These are phyloP conservation scores for Penicillium daleae DNA, from an alignment of 495 filamentous ascomycete species.

Conservation along the genomic window DNA sequence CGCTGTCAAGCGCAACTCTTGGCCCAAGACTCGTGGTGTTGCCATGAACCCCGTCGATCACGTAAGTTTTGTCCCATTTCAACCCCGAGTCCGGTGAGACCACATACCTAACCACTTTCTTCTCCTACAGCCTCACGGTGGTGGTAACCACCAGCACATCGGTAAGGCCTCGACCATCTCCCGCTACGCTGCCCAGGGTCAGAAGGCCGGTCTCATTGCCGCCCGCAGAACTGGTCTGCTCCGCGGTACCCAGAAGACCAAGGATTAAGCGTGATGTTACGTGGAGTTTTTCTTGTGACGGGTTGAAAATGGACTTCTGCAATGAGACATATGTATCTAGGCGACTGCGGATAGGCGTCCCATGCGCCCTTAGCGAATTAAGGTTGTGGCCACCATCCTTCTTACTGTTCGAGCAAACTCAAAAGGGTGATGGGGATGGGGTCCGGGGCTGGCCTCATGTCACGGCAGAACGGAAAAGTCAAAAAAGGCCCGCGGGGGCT, in stretches of 20 bases:
- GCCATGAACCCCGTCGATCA: constrained; percentile 99
- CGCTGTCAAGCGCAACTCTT: constrained; percentile 99
- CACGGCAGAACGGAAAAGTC: constrained; percentile 37
- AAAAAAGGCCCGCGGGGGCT: constrained; percentile 32
- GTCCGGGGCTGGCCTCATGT: constrained; percentile 34
- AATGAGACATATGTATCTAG: constrained; percentile 58
- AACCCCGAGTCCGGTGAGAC: not conserved
- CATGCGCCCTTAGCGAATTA: constrained; percentile 52
- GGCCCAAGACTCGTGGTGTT: constrained; percentile 99
- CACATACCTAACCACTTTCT: constrained; percentile 29
- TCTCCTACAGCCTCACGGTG: constrained; percentile 82
- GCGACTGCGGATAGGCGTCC: constrained; percentile 51
- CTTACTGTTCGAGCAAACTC: constrained; percentile 38
- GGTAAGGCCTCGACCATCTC: constrained; percentile 99
- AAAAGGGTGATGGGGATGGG: constrained; percentile 37
- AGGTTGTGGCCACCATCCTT: constrained; percentile 52
- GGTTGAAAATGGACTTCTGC: constrained; percentile 56
- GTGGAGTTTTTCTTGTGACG: constrained; percentile 54
- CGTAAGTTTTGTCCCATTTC: constrained; percentile 53
- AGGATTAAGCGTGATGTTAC: constrained; percentile 65
- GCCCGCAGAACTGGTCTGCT: constrained; percentile 98
- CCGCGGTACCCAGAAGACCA: constrained; percentile 98
- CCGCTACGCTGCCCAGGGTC: constrained; percentile 93
- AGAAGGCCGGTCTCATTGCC: constrained; percentile 99
- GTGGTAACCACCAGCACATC: constrained; percentile 99